A percentile compares a stretch with the other conserved stretches of the same genome.
Evolutionary conservation across 495 filamentous ascomycete species (phyloP).

Genomic region (Aspergillus haitiensis): DNA sequence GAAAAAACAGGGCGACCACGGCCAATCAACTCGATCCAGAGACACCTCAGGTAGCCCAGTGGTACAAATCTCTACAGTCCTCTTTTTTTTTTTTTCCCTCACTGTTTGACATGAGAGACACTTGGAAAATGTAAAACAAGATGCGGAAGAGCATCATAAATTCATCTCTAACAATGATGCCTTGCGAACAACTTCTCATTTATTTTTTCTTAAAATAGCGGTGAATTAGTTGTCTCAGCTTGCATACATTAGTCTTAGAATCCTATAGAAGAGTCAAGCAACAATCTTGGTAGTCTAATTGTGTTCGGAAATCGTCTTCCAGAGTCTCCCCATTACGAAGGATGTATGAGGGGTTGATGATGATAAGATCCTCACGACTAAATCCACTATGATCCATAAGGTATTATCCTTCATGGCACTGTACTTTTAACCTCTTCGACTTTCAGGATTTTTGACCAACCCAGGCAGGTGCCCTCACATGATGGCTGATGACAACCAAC

Average conservation of each 20-base stretch:
- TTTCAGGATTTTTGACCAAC: background rate
- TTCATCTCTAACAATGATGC: background rate
- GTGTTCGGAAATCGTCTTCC: background rate
- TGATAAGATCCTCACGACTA: constrained; percentile 1
- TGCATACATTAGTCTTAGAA: constrained; percentile 5
- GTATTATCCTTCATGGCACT: no score
- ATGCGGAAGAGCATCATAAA: no score
- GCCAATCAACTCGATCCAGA: background rate
- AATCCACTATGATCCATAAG: background rate
- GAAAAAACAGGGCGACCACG: background rate
- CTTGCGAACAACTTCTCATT: background rate
- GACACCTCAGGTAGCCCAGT: no score
- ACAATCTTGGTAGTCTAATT: background rate
- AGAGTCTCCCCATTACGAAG: no score
- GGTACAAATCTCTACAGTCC: no score
- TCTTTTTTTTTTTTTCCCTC: no score
- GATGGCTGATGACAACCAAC: no score
- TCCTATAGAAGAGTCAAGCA: background rate
- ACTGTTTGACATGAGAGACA: no score
- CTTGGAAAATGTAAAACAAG: no score
- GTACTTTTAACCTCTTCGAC: no score
- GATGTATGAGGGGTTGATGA: constrained; percentile 5
- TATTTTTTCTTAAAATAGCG: background rate
- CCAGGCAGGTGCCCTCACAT: background rate
- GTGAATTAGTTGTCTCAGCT: background rate